Evolutionary conservation across 192 early-diverging fungal species (phyloP).

Genomic region (Umbelopsis ramanniana): DNA sequence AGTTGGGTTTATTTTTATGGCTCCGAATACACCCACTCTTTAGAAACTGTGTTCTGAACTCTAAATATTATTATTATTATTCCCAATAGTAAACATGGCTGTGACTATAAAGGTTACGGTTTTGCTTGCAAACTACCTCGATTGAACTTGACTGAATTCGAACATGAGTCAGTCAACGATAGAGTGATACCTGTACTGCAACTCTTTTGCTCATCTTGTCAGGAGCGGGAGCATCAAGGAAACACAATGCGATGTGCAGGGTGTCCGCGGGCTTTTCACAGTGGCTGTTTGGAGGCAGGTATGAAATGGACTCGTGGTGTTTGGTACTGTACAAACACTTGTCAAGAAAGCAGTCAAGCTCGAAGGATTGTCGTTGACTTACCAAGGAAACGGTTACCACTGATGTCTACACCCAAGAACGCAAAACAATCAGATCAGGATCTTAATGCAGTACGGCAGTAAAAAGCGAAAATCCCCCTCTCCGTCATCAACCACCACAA

Average conservation of each 20-base stretch:
- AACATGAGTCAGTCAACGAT: constrained; percentile 74
- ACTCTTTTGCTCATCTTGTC: constrained; percentile 82
- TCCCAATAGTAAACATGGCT: constrained; percentile 79
- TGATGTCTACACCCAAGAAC: constrained; percentile 24
- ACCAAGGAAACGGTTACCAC: constrained; percentile 35
- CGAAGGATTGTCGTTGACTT: constrained; percentile 28
- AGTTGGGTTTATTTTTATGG: constrained; percentile 30
- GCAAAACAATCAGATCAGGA: background rate
- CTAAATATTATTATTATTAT: constrained; percentile 15
- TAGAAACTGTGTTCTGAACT: constrained; percentile 8
- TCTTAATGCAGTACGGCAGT: background rate
- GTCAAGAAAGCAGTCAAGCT: constrained; percentile 1
- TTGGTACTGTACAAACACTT: constrained; percentile 19
- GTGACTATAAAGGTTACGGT: constrained; percentile 94
- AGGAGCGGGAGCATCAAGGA: constrained; percentile 62
- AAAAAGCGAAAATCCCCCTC: too few relatives aligned
- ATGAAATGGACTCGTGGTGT: constrained; percentile 1
- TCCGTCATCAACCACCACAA: too few relatives aligned
- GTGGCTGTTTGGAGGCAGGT: background rate
- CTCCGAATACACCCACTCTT: background rate
- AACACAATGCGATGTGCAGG: constrained; percentile 82
- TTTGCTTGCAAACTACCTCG: constrained; percentile 88
- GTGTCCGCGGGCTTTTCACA: constrained; percentile 82
- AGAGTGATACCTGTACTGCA: constrained; percentile 87
- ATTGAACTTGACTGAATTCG: constrained; percentile 79